These are phyloP conservation scores for Zygoascus tannicola DNA, from an alignment of 805 yeast genomes.

Conservation along the genomic window DNA sequence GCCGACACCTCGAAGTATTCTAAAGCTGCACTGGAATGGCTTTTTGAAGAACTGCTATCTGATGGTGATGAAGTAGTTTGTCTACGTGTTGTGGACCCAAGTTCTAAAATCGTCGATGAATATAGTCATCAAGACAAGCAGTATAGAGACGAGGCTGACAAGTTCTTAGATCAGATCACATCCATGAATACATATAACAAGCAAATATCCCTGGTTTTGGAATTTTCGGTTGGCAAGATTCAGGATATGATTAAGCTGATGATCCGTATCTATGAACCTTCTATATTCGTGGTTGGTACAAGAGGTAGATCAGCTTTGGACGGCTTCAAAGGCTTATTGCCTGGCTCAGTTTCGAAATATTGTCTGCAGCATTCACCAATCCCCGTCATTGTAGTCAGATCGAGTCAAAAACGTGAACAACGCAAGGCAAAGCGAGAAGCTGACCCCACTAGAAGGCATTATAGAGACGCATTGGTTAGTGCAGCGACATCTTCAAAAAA, in stretches of 20 bases:
- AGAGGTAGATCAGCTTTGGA: constrained; percentile 30
- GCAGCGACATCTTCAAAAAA: not conserved
- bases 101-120: constrained; percentile 17
- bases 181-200: constrained; percentile 27
- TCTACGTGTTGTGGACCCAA: constrained; percentile 34
- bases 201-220: constrained; percentile 36
- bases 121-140: constrained; percentile 9
- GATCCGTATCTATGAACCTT: constrained; percentile 38
- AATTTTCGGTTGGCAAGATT: constrained; percentile 37
- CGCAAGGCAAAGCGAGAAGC: constrained; percentile 27
- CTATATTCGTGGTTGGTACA: constrained; percentile 38
- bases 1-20: constrained; percentile 36
- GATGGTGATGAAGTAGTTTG: constrained; percentile 42
- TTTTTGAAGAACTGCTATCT: constrained; percentile 34
- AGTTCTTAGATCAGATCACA: constrained; percentile 27
- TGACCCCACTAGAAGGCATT: constrained; percentile 22
- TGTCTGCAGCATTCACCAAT: constrained; percentile 39
- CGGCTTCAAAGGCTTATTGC: constrained; percentile 34
- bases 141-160: constrained; percentile 31
- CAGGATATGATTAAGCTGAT: constrained; percentile 34
- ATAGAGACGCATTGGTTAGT: constrained; percentile 7
- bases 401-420: constrained; percentile 28
- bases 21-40: constrained; percentile 37
- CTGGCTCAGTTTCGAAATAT: constrained; percentile 40
- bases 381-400: constrained; percentile 40